Evolutionary conservation across 208 protist species (phyloP), one percentile per base, ranked within the genome.

Genomic region (Histomonas meleagridis): DNA sequence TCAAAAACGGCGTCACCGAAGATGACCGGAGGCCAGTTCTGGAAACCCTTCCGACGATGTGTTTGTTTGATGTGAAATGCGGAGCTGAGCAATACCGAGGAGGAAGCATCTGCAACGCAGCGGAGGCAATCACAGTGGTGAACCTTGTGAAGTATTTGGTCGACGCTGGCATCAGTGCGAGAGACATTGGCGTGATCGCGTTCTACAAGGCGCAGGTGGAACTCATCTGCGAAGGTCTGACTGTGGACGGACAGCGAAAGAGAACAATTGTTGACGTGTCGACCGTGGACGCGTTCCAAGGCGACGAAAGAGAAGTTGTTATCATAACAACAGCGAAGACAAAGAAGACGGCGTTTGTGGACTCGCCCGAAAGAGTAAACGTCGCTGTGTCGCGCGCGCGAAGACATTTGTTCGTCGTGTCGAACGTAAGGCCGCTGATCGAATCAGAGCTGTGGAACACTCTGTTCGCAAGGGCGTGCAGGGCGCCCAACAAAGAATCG

Each of bases 281-380:
- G 4, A 93, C 92, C 9, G 92, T 93, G 23, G 92, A 93, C 81
- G 92, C 92, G 12, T 93, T 93, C 55, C 92, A 93, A 32, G 92
- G 92, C 78, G 57, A 72, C 51, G 62, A 69, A 60, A 55, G 62
- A 51, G 62, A 72, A n/a, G 21, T 91, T 48, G 51, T 91, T 10
- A 81, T 81, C 43, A 81, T 81, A 23, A n/a, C 35, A 32, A 81
- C 70, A 38, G 26, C n/a, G 0, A 81, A 43, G 28, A 81, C 70
- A 21, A 81, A 81, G 5, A 23, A 23, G n/a, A 32, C 40, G 9
- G n/a, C 40, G 23, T 81, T 81, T 28, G 43, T 81, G 48, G 70
- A 81, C 1, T 46, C 35, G 10, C 26, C 26, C 9, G n/a, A 81
- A 10, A 48, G 70, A n/a, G 43, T 81, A 1, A 81, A 81, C 51